Percentiles rank a stretch among this genome's conserved stretches.
These are phyloP conservation scores for Pleurotus platypus DNA, from an alignment of 768 basidiomycete genomes.

Conservation along the genomic window DNA sequence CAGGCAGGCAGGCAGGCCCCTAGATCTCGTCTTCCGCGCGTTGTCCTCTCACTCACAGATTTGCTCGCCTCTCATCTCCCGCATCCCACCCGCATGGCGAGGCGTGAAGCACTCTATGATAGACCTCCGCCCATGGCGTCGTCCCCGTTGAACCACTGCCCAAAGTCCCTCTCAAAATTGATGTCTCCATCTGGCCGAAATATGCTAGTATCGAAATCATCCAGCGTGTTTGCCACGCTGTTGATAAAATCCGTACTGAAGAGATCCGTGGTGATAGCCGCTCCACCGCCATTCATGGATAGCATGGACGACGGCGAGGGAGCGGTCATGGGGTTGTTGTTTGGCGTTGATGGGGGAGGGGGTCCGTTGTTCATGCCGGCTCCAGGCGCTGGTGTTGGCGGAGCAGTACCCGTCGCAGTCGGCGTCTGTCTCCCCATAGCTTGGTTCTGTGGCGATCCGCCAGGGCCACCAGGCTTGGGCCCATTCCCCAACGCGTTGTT, in stretches of 20 bases:
- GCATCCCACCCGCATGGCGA: no score
- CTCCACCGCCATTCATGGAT: not conserved
- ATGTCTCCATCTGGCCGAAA: constrained; percentile 47
- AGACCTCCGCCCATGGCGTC: constrained; percentile 22
- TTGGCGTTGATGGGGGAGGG: constrained; percentile 4
- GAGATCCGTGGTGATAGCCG: constrained; percentile 8
- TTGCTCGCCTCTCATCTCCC: no score
- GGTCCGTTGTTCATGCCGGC: constrained; percentile 10
- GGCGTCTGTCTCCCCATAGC: constrained; percentile 22
- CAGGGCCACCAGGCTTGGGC: constrained; percentile 23
- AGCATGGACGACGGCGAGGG: not conserved
- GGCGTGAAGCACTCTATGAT: no score
- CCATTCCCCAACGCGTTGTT: constrained; percentile 10
- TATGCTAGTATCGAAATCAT: constrained; percentile 36
- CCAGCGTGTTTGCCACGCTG: constrained; percentile 34
- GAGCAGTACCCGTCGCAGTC: constrained; percentile 19
- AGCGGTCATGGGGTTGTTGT: not conserved
- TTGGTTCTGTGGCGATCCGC: constrained; percentile 43
- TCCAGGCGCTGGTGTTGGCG: constrained; percentile 24
- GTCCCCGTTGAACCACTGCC: constrained; percentile 71
- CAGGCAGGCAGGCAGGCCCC: no score
- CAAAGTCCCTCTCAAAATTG: constrained; percentile 73
- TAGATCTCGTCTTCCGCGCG: no score
- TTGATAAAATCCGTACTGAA: constrained; percentile 43
- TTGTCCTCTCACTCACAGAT: no score